A percentile compares a stretch with the other conserved stretches of the same genome.
Conservation (phyloP, 345 rosid species). For the Physaria fendleri region DNA sequence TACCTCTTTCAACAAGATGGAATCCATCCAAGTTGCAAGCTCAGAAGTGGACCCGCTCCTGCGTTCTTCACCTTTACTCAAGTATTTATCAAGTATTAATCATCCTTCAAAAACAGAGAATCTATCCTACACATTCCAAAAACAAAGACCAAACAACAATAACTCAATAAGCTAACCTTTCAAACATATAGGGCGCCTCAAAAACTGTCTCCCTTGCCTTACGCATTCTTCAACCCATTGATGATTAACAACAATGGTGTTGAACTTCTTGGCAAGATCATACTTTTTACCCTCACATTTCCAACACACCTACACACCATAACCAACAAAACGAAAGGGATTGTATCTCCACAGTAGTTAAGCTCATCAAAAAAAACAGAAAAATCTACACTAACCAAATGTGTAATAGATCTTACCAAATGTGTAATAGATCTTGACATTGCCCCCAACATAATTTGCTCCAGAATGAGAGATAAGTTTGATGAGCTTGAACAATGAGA, state of each 20-base stretch:
- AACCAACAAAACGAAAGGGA: background rate
- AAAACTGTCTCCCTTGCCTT: conserved; percentile 51
- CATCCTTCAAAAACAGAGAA: background rate
- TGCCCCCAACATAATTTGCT: conserved; percentile 71
- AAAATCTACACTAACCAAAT: conserved; percentile 49
- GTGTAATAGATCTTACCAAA: too few relatives aligned
- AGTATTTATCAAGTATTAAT: conserved; percentile 20
- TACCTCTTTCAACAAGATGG: conserved; percentile 64
- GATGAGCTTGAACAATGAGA: too few relatives aligned
- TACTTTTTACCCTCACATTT: conserved; percentile 71
- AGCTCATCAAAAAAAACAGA: background rate
- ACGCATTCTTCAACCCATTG: conserved; percentile 81
- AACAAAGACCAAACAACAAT: background rate
- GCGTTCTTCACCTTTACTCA: conserved; percentile 11
- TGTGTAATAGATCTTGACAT: conserved; percentile 68
- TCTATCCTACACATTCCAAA: background rate
- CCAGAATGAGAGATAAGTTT: too few relatives aligned
- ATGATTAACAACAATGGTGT: conserved; percentile 56
- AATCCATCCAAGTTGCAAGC: conserved; percentile 43
- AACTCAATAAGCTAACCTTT: conserved; percentile 60
- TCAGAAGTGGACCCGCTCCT: conserved; percentile 27
- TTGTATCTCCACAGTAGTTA: background rate
- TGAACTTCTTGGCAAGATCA: conserved; percentile 52
- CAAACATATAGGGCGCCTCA: conserved; percentile 51
- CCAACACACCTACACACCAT: conserved; percentile 64